Percentiles rank a stretch among this genome's conserved stretches.
Evolutionary conservation across 2,329 filamentous ascomycete species (phyloP).

Genomic region (Colletotrichum eremochloae): DNA sequence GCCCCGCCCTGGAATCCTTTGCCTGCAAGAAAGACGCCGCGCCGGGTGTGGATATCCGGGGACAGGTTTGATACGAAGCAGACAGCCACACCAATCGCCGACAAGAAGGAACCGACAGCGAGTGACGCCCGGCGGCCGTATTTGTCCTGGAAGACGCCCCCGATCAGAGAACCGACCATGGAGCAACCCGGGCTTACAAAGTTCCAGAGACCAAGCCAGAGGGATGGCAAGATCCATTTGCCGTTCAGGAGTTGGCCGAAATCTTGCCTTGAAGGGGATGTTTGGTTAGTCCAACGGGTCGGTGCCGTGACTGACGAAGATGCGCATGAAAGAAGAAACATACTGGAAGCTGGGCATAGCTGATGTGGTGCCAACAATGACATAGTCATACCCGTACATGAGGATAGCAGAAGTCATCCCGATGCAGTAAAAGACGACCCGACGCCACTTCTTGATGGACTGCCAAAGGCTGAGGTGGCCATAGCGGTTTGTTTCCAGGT

Average conservation of each 20-base stretch:
- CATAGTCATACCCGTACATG: slow-evolving; percentile 49
- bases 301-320: background rate
- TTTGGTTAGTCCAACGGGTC: slow-evolving; percentile 3
- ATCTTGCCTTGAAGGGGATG: slow-evolving; percentile 44
- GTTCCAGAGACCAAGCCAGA: slow-evolving; percentile 61
- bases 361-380: slow-evolving; percentile 50
- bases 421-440: slow-evolving; percentile 46
- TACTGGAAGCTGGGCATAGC: slow-evolving; percentile 50
- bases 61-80: slow-evolving; percentile 46
- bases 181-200: slow-evolving; percentile 55
- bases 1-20: slow-evolving; percentile 61
- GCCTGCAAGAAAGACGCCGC: slow-evolving; percentile 58
- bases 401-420: slow-evolving; percentile 48
- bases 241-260: slow-evolving; percentile 51
- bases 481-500: slow-evolving; percentile 37
- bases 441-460: slow-evolving; percentile 46
- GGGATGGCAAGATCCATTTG: slow-evolving; percentile 55
- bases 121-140: slow-evolving; percentile 55
- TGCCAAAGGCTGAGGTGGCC: slow-evolving; percentile 44
- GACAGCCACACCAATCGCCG: slow-evolving; percentile 53
- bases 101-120: slow-evolving; percentile 52
- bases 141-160: slow-evolving; percentile 57
- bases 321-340: background rate
- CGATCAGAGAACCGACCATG: slow-evolving; percentile 54
- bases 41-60: slow-evolving; percentile 46